phyloP scores from a whole-genome alignment of 345 rosid species.

The Ceriops decandra region DNA sequence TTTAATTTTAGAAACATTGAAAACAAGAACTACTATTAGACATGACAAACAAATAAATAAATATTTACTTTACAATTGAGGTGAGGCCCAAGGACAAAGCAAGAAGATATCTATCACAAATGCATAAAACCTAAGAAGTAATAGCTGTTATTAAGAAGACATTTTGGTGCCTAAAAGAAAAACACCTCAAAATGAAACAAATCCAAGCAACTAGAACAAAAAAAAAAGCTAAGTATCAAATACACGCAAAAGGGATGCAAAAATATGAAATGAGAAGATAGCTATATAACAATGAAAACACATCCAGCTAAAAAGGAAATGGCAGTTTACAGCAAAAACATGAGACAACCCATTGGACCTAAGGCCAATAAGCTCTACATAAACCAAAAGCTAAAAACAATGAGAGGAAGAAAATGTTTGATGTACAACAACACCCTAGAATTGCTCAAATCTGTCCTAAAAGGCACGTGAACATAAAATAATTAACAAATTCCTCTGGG shows the following conservation, averaged over 20 bases:
- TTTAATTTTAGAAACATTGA: background rate
- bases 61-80: no score
- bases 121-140: constrained; percentile 52
- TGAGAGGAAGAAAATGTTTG: no score
- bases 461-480: no score
- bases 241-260: background rate
- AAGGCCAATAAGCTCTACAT: no score
- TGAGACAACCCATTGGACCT: no score
- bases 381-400: background rate
- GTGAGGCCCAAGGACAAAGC: constrained; percentile 35
- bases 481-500: no score
- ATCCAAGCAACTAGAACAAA: background rate
- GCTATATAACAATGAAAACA: background rate
- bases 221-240: background rate
- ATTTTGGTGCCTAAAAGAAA: background rate
- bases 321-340: no score
- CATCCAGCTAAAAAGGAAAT: background rate
- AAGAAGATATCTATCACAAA: constrained; percentile 55
- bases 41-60: no score
- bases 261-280: background rate
- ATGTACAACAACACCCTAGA: no score
- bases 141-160: constrained; percentile 5
- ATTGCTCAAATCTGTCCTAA: no score
- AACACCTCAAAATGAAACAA: background rate
- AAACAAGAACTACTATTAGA: background rate